Conservation (phyloP, 2,329 filamentous ascomycete species). For the Emergomyces orientalis region DNA sequence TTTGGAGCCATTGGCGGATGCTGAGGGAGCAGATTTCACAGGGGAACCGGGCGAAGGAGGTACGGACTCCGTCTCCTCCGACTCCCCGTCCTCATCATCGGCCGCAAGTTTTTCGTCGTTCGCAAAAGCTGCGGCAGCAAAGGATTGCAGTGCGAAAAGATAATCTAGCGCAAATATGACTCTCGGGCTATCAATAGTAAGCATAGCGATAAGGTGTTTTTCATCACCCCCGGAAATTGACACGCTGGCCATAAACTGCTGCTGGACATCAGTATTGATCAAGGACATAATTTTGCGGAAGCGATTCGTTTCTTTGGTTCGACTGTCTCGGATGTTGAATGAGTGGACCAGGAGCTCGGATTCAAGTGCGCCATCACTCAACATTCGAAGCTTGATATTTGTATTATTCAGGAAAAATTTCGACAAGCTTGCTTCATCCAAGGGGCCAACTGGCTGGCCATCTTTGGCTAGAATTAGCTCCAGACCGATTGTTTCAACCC, state of each 20-base stretch:
- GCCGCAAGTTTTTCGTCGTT: slow-evolving; percentile 40
- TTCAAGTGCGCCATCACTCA: slow-evolving; percentile 83
- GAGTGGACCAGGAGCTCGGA: slow-evolving; percentile 88
- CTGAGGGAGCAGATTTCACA: neutral
- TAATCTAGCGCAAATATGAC: slow-evolving; percentile 96
- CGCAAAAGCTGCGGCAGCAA: slow-evolving; percentile 60
- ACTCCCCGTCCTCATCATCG: slow-evolving; percentile 26
- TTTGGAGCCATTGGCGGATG: slow-evolving; percentile 22
- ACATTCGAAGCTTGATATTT: slow-evolving; percentile 81
- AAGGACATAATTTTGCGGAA: slow-evolving; percentile 98
- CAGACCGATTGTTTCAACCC: slow-evolving; percentile 74
- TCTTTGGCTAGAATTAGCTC: slow-evolving; percentile 74
- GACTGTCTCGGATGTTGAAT: slow-evolving; percentile 88
- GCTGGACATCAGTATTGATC: slow-evolving; percentile 80
- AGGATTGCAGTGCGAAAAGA: slow-evolving; percentile 77
- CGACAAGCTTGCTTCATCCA: slow-evolving; percentile 74
- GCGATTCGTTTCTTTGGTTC: slow-evolving; percentile 83
- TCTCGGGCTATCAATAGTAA: slow-evolving; percentile 88
- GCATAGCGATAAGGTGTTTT: slow-evolving; percentile 73
- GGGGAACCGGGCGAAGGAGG: neutral
- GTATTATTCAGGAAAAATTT: slow-evolving; percentile 93
- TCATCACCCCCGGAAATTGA: slow-evolving; percentile 83
- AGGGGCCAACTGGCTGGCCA: slow-evolving; percentile 65
- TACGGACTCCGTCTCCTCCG: slow-evolving; percentile 17
- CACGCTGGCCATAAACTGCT: slow-evolving; percentile 96